phyloP scores from a whole-genome alignment of 2,329 filamentous ascomycete species.

The Cladosporium sp. region DNA sequence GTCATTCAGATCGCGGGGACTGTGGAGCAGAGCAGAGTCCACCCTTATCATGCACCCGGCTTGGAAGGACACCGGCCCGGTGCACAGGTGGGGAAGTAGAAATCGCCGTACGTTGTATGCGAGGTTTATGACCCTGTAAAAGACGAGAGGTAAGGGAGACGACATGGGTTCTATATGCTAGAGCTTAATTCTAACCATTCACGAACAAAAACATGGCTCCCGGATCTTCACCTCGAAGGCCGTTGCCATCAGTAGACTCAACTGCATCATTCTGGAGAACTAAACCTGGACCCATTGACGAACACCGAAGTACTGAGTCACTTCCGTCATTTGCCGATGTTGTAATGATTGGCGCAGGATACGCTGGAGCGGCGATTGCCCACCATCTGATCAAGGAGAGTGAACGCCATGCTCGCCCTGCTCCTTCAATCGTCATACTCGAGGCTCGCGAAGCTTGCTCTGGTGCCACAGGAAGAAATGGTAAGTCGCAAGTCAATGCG shows the following conservation, averaged over 20 bases:
- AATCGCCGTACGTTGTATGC: not conserved
- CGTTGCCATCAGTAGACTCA: not conserved
- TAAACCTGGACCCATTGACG: slow-evolving; percentile 37
- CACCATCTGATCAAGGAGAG: slow-evolving; percentile 23
- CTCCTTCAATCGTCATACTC: slow-evolving; percentile 58
- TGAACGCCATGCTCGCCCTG: slow-evolving; percentile 22
- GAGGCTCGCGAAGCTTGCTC: slow-evolving; percentile 73
- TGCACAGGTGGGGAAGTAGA: not conserved
- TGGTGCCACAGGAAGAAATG: slow-evolving; percentile 67
- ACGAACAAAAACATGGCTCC: not conserved
- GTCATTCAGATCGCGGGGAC: too few species aligned
- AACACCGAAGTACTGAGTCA: slow-evolving; percentile 61
- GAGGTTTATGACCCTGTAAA: not conserved
- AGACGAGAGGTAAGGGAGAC: too few species aligned
- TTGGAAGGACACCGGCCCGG: not conserved
- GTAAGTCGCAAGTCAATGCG: slow-evolving; percentile 19
- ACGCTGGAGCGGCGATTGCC: slow-evolving; percentile 53
- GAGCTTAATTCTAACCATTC: not conserved
- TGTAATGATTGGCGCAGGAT: slow-evolving; percentile 67
- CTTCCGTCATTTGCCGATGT: slow-evolving; percentile 59
- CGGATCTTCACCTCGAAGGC: not conserved
- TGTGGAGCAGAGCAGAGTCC: too few species aligned
- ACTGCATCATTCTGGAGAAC: slow-evolving; percentile 41
- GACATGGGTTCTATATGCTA: not conserved
- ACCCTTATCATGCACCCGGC: not conserved